These are phyloP conservation scores for Microbotryum silenes-acaulis DNA, from an alignment of 1,284 basidiomycete genomes.

Conservation along the genomic window DNA sequence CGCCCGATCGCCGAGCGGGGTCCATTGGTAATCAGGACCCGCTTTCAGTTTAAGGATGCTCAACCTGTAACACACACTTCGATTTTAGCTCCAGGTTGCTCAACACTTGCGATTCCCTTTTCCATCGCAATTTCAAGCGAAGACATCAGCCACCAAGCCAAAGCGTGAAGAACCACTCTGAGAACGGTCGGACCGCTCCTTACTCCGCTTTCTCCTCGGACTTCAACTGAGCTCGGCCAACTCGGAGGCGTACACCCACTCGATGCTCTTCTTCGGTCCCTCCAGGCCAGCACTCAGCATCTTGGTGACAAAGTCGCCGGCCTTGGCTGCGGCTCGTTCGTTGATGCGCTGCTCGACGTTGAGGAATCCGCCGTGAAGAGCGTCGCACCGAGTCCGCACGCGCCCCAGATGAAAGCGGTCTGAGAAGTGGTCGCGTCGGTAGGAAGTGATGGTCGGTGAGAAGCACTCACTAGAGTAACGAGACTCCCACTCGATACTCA, in stretches of 20 bases:
- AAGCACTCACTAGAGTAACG: no score
- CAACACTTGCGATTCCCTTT: no score
- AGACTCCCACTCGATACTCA: slow-evolving; percentile 41
- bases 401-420: slow-evolving; percentile 11
- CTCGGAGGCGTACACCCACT: slow-evolving; percentile 16
- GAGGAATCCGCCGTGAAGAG: not conserved
- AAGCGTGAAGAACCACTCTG: no score
- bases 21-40: no score
- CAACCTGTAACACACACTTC: no score
- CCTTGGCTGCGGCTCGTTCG: slow-evolving; percentile 40
- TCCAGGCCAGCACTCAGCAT: slow-evolving; percentile 10
- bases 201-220: slow-evolving; percentile 5
- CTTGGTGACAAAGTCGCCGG: slow-evolving; percentile 9
- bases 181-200: no score
- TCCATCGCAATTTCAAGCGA: no score
- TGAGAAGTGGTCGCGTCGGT: slow-evolving; percentile 8
- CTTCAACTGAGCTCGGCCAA: not conserved
- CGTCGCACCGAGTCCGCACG: slow-evolving; percentile 10
- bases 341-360: slow-evolving; percentile 36
- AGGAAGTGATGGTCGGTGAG: no score
- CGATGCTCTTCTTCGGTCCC: slow-evolving; percentile 7
- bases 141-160: no score
- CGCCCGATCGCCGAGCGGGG: no score
- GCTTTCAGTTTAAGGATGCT: no score
- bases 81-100: no score